Base-by-base conservation (phyloP, 2,329 filamentous ascomycete genomes). In the Paracorniculantispora psalliotae region DNA sequence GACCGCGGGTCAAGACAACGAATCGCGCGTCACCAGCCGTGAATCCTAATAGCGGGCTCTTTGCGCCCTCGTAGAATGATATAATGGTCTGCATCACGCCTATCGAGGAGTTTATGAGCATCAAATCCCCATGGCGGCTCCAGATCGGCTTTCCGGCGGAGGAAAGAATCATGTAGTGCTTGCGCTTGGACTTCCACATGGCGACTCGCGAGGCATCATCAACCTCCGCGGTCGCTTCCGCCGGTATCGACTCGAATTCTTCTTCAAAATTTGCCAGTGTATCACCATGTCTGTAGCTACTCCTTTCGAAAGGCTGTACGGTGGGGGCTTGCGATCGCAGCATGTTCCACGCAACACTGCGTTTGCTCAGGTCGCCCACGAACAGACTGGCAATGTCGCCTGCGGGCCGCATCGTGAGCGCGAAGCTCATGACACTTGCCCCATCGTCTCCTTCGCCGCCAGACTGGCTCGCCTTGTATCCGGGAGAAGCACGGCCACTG, bases 61-160 rank as follows among this genome's bases (percentile, higher is more conserved):
- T 83, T 9, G 88, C 83, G 48, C 87, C 87, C 70, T 96, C 89
- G 69, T 96, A 97, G 71, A 97, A 97, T 1, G 94, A 97, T 62
- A 99, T 96, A 66, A 99, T 93, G 46, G 94, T 99, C 71, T 97
- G 94, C 2, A 97, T 88, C 19, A 99, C 88, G 43, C 94, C 94
- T 71, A 97, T 93, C 67, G 94, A 97, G 53, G 90, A 89, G 67
- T 96, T 96, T 69, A 97, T 91, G 46, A 97, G 78, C 57, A 88
- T 86, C 64, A 96, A 82, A 66, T 97, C 91, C 43, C 96, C 94
- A 70, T 99, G 93, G 51, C 96, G 85, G 68, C 92, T 97, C 80
- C 93, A 99, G 51, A 99, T 96, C 12, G 94, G 96, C 72, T 99
- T 99, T 21, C 94, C 94, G 10, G 96, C 93, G 15, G 92, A 93